Base-by-base conservation (phyloP, 306 rosid genomes). In the Prunus mongolica region DNA sequence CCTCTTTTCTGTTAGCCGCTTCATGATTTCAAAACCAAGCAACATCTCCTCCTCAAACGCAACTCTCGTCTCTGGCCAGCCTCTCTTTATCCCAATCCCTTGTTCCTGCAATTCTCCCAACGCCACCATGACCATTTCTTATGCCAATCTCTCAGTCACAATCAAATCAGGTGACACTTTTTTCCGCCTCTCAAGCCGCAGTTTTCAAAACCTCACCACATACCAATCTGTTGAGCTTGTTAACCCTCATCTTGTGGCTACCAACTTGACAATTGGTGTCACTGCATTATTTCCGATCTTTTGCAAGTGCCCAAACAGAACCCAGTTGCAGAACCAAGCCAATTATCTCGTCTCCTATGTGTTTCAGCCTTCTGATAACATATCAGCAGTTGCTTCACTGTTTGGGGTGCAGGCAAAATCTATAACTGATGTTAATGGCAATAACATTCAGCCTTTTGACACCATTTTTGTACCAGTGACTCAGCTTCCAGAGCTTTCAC, bases 1-100 rank as follows among this genome's bases (percentile, higher is more conserved):
- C 78, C 98, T 95, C 72, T 95, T 95, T 79, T 64, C 80, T 9
- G 58, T 92, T 13, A 90, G 97, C 83, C 89, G 97, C 38, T 86
- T 80, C 67, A 70, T 77, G 82, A 90, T 95, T 10, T 66, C 98
- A 1, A 25, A 67, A 0, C 91, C 91, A 7, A 88, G 91, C 77
- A 95, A 92, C 81, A 88, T 95, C 38, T 84, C 97, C 6, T 73
- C 88, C 66, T 83, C 90, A 12, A 82, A 89, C 1, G 11, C 88
- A 0, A 60, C 91, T 11, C 81, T 95, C 9, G 8, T 84, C 74
- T 78, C 83, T 0, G 52, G 58, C 30, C 97, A 92, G n/a, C 58
- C 87, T 49, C 93, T 95, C 51, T 79, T 95, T 3, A 44, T 95
- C 60, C 98, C 98, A n/a, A 2, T 95, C 1, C 20, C 87, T 5